A percentile compares a stretch with the other conserved stretches of the same genome.
Conservation (phyloP, 257 asterid genomes). For the Linaria vulgaris region DNA sequence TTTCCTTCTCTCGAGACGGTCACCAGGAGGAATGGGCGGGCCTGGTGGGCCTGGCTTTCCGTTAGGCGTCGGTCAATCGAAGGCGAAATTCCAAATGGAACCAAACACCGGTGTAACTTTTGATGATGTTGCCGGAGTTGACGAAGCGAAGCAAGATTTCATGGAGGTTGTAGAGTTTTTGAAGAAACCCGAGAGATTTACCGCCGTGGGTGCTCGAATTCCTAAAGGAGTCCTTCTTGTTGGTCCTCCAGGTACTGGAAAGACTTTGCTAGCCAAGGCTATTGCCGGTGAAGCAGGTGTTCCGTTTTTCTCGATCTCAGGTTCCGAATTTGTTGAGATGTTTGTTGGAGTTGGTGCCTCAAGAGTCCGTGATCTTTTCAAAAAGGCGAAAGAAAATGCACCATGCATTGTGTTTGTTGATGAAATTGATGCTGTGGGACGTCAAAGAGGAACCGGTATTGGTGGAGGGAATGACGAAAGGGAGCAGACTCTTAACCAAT, state of each 20-base stretch:
- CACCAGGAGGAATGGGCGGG: conserved; percentile 98
- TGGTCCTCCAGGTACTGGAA: conserved; percentile 99
- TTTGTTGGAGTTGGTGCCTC: conserved; percentile 99
- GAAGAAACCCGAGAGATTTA: conserved; percentile 97
- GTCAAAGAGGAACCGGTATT: conserved; percentile 98
- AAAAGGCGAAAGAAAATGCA: conserved; percentile 98
- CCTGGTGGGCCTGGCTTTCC: conserved; percentile 99
- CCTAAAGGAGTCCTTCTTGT: conserved; percentile 98
- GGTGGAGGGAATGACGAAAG: conserved; percentile 99
- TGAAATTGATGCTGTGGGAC: conserved; percentile 99
- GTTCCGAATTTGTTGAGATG: conserved; percentile 99
- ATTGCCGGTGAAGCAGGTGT: conserved; percentile 99
- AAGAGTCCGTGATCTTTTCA: conserved; percentile 94
- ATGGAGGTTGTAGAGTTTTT: conserved; percentile 97
- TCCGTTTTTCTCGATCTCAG: conserved; percentile 94
- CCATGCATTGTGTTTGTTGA: conserved; percentile 97
- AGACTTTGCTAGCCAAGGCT: conserved; percentile 94
- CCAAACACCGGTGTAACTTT: conserved; percentile 97
- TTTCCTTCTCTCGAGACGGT: conserved; percentile 87
- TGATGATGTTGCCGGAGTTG: conserved; percentile 97
- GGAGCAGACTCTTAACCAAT: conserved; percentile 95
- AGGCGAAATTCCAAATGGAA: conserved; percentile 98
- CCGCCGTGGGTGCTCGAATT: conserved; percentile 97
- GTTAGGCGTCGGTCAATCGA: conserved; percentile 74
- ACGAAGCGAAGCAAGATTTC: conserved; percentile 97